These are phyloP conservation scores for Graphilbum sp. DNA, from an alignment of 2,329 filamentous ascomycete genomes.

Conservation along the genomic window DNA sequence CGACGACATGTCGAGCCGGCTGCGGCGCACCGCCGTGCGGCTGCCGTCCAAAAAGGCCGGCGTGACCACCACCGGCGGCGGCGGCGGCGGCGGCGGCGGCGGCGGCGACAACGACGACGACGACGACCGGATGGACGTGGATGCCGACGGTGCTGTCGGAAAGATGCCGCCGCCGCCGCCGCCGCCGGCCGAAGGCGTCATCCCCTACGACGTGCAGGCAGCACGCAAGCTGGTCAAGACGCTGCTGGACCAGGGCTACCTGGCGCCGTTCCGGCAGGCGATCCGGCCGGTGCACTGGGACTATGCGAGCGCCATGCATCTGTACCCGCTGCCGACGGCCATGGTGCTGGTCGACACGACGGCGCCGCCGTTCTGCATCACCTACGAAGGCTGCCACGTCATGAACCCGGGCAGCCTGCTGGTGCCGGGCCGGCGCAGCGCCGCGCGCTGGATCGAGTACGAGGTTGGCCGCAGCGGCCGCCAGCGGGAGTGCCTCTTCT, in stretches of 20 bases:
- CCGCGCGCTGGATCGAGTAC: conserved; percentile 79
- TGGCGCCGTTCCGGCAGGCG: conserved; percentile 72
- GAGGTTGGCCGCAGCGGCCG: conserved; percentile 47
- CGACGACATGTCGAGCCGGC: conserved; percentile 67
- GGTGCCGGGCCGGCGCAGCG: conserved; percentile 48
- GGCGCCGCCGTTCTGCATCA: conserved; percentile 67
- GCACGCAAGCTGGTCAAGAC: conserved; percentile 78
- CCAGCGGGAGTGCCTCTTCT: conserved; percentile 47
- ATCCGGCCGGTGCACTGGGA: conserved; percentile 83
- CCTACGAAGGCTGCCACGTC: conserved; percentile 89
- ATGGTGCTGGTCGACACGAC: conserved; percentile 72
- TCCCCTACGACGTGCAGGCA: conserved; percentile 35
- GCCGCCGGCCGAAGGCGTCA: conserved; percentile 3
- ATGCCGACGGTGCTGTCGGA: conserved; percentile 15
- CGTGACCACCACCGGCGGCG: too few relatives aligned
- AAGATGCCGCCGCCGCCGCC: not conserved
- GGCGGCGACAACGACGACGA: not conserved
- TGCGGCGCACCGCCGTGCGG: conserved; percentile 60
- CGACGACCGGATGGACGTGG: conserved; percentile 22
- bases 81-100: conserved; percentile 1
- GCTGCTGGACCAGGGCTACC: conserved; percentile 73
- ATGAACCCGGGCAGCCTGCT: conserved; percentile 79
- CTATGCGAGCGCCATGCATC: conserved; percentile 54
- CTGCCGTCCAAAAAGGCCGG: conserved; percentile 31
- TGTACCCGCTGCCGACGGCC: conserved; percentile 80